Evolutionary conservation across 1,139 yeast genomes (phyloP), one percentile per base, ranked within the genome.

Genomic region (Taiozyma onychis): DNA sequence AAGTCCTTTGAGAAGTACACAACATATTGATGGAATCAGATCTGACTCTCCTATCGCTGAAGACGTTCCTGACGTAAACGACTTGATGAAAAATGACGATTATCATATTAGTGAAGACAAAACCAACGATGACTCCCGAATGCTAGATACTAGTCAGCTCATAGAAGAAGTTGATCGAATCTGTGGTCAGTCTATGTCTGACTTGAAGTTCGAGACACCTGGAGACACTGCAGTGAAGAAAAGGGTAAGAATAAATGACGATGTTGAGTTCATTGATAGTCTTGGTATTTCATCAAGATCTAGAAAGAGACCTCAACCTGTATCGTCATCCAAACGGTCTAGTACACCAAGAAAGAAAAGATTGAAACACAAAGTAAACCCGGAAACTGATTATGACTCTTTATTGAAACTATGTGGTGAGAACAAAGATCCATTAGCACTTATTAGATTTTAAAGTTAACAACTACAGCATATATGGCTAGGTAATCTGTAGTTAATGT

Each of bases 381-480:
- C 51, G 4, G 30, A 35, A 2, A 34, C 39, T 2, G 44, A 47
- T 13, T 54, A 56, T 37, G 32, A 27, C 2, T 50, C 52, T 26
- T 47, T 54, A 18, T 30, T 48, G 28, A 32, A 39, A 34, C 44
- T 51, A 8, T 55, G 58, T 45, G 54, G 56, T 6, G 39, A 47
- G 18, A 56, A 48, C 3, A 52, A 45, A 28, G 62, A 59, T 48
- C 63, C 63, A 14, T 28, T 59, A 21, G 48, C 56, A 37, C 41
- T 57, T 11, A 41, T 57, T 14, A 27, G 11, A 43, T 43, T 9
- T 8, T 30, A 16, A 21, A 35, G 6, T 18, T 13, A 13, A 30
- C 4, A 13, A 30, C 27, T 39, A 18, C 28, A 24, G 11, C 13
- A 13, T 4, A 13, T 4, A 39, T 24, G 14, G 27, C 28, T 14